A percentile compares a stretch with the other conserved stretches of the same genome.
Evolutionary conservation across 2,329 filamentous ascomycete genomes (phyloP).

Genomic region (Colletotrichum brevisporum): DNA sequence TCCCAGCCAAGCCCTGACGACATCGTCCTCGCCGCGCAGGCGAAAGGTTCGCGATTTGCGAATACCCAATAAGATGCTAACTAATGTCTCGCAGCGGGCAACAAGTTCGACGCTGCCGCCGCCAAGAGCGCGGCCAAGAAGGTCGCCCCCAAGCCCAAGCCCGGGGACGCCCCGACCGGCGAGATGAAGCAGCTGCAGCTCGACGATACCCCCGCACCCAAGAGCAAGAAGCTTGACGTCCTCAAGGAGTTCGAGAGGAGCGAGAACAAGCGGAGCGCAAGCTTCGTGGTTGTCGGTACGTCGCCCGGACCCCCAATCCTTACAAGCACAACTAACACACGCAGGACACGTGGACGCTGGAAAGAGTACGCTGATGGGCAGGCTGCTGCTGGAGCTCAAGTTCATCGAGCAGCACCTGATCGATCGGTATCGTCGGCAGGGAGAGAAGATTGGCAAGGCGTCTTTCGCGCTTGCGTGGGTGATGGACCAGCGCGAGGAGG

Average conservation of each 20-base stretch:
- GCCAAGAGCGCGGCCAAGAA: conserved; percentile 56
- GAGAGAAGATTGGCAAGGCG: conserved; percentile 91
- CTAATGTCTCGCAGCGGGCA: conserved; percentile 69
- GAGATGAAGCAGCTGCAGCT: conserved; percentile 59
- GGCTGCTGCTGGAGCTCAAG: conserved; percentile 89
- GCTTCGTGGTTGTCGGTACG: conserved; percentile 93
- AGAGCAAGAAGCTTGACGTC: conserved; percentile 87
- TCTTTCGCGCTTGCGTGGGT: conserved; percentile 99
- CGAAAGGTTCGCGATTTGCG: conserved; percentile 82
- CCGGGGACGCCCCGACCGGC: conserved; percentile 42
- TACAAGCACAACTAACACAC: conserved; percentile 26
- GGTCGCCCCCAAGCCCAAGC: conserved; percentile 49
- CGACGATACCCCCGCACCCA: conserved; percentile 69
- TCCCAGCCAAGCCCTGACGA: conserved; percentile 93
- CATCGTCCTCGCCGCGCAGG: conserved; percentile 87
- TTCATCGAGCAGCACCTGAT: conserved; percentile 90
- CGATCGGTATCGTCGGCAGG: conserved; percentile 89
- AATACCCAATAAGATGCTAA: conserved; percentile 64
- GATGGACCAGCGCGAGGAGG: conserved; percentile 91
- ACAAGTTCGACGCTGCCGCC: conserved; percentile 55
- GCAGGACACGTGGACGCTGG: conserved; percentile 95
- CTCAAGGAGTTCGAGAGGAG: conserved; percentile 83
- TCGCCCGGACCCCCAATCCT: conserved; percentile 12
- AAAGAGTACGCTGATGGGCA: conserved; percentile 97
- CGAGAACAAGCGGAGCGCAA: conserved; percentile 83